A percentile compares a stretch with the other conserved stretches of the same genome.
phyloP scores from a whole-genome alignment of 148 eudicot genomes.

The Chenopodium berlandieri region DNA sequence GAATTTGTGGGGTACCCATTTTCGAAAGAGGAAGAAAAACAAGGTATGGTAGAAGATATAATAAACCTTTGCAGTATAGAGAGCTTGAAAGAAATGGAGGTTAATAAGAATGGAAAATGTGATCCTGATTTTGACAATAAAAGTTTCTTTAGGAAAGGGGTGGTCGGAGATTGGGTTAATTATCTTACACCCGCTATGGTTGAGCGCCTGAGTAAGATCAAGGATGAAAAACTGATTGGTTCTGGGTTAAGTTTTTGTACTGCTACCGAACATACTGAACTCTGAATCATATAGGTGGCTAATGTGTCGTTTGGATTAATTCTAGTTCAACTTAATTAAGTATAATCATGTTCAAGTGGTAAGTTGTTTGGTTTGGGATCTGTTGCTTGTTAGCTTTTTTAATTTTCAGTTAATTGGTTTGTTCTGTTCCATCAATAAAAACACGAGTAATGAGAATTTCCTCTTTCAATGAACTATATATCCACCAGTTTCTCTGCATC shows the following conservation, averaged over 20 bases:
- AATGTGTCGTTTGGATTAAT: not conserved
- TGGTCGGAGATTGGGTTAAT: not conserved
- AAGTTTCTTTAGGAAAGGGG: conserved; percentile 37
- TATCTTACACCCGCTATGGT: conserved; percentile 26
- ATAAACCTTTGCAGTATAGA: conserved; percentile 38
- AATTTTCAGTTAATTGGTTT: not conserved
- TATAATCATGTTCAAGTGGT: not conserved
- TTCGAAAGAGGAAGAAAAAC: conserved; percentile 29
- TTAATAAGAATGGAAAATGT: conserved; percentile 42
- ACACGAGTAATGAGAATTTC: too few species aligned
- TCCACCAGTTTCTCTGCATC: not conserved
- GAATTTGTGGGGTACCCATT: conserved; percentile 13
- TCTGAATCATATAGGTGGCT: not conserved
- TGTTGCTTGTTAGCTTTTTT: too few species aligned
- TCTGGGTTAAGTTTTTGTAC: conserved; percentile 19
- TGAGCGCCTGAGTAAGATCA: conserved; percentile 27
- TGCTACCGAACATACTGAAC: not conserved
- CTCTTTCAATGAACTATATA: too few species aligned
- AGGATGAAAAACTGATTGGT: conserved; percentile 40
- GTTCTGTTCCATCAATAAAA: not conserved
- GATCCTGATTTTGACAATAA: conserved; percentile 30
- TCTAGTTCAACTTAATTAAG: not conserved
- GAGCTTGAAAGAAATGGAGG: not conserved
- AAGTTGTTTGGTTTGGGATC: not conserved
- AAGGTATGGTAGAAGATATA: conserved; percentile 34